These are phyloP conservation scores for Mytilinidion resinicola DNA, from an alignment of 495 filamentous ascomycete genomes.

Conservation along the genomic window DNA sequence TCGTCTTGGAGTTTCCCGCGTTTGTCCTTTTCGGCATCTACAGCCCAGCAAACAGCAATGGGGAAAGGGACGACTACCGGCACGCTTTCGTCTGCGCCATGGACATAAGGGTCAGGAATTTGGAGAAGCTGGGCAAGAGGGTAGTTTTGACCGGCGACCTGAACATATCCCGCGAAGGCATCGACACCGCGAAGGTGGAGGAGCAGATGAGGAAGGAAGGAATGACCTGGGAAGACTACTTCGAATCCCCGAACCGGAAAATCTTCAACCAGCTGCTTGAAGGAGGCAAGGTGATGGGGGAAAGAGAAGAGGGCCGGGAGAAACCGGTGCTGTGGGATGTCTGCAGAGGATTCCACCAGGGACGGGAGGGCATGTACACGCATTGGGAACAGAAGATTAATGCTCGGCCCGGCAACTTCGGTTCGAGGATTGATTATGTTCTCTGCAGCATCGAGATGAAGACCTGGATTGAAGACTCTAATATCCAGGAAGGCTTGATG, in stretches of 20 bases:
- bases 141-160: constrained; percentile 85
- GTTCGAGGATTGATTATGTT: constrained; percentile 88
- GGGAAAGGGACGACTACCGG: constrained; percentile 76
- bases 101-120: constrained; percentile 76
- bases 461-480: constrained; percentile 75
- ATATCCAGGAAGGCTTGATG: constrained; percentile 92
- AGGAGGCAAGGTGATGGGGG: constrained; percentile 61
- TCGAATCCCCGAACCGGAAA: constrained; percentile 67
- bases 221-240: constrained; percentile 58
- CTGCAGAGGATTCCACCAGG: constrained; percentile 74
- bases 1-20: constrained; percentile 90
- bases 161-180: constrained; percentile 71
- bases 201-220: constrained; percentile 67
- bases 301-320: constrained; percentile 67
- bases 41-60: constrained; percentile 80
- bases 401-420: constrained; percentile 83
- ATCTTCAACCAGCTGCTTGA: constrained; percentile 80
- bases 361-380: constrained; percentile 85
- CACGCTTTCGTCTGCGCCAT: constrained; percentile 72
- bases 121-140: constrained; percentile 69
- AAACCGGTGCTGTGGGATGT: constrained; percentile 76
- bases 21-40: constrained; percentile 92
- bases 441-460: constrained; percentile 76
- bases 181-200: constrained; percentile 65
- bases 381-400: constrained; percentile 89